Evolutionary conservation across 2,329 filamentous ascomycete genomes (phyloP), one percentile per base, ranked within the genome.

Genomic region (Stagonosporopsis vannaccii): DNA sequence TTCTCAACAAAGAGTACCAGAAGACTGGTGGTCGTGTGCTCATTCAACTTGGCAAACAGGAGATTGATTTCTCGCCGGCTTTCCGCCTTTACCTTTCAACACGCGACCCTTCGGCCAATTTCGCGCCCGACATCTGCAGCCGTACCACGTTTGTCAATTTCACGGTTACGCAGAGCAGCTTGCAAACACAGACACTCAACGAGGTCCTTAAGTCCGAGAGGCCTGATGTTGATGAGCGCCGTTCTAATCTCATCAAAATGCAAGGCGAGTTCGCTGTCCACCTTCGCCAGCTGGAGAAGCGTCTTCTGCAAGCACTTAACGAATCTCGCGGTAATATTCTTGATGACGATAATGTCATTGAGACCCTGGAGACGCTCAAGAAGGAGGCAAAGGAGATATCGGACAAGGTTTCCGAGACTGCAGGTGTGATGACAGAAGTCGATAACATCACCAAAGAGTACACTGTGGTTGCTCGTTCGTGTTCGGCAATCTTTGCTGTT

Each of bases 261-360:
- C 95, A 99, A 80, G 95, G 95, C 70, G 96, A 99, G 78, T 99
- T 99, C 84, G 97, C 96, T 80, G 89, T 98, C n/a, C 94, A 97
- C 78, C 86, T 99, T 39, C 90, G 95, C 61, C 91, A 96, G 76
- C 85, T 99, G 25, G 96, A 99, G 82, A 97, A 97, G 79, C 89
- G 91, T 54, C 84, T 99, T 47, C 81, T 99, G 43, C 92, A 97
- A 75, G 94, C 96, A 23, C 87, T 99, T 71, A 99, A 99, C 72
- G 94, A 97, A 77, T 98, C 94, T 52, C 91, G 92, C 46, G 95
- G 95, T 66, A 99, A 99, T 70, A 99, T 99, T 68, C 86, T 99
- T 41, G 95, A 99, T 74, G 96, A 99, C 70, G 95, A 99, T 78
- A 92, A 95, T 66, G 95, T 99, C 69, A 98, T 99, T 65, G 91